A percentile compares a stretch with the other conserved stretches of the same genome.
These are phyloP conservation scores for Boletus rubroflammeus DNA, from an alignment of 768 basidiomycete genomes.

Conservation along the genomic window DNA sequence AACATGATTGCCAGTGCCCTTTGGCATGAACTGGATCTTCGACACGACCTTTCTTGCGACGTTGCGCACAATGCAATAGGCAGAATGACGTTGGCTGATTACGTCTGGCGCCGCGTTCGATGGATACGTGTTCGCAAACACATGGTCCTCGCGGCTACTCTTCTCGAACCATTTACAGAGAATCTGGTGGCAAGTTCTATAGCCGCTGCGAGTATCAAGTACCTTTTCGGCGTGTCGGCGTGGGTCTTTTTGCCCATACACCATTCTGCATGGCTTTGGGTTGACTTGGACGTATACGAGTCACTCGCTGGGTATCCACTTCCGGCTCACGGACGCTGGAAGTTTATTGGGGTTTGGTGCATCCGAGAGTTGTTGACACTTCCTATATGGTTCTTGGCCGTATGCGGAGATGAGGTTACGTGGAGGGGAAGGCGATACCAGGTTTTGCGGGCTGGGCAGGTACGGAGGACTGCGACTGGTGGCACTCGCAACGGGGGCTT, in stretches of 20 bases:
- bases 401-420: conserved; percentile 74
- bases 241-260: conserved; percentile 59
- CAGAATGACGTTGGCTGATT: conserved; percentile 80
- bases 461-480: conserved; percentile 31
- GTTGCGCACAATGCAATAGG: conserved; percentile 87
- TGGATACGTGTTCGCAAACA: conserved; percentile 97
- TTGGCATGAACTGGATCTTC: conserved; percentile 88
- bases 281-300: conserved; percentile 81
- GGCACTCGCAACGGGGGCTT: conserved; percentile 22
- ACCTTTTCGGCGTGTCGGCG: conserved; percentile 47
- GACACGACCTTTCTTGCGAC: conserved; percentile 89
- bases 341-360: conserved; percentile 76
- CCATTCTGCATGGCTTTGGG: conserved; percentile 63
- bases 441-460: conserved; percentile 72
- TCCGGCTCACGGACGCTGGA: conserved; percentile 42
- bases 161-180: conserved; percentile 93
- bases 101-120: conserved; percentile 83
- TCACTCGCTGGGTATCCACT: conserved; percentile 70
- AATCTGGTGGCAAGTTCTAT: conserved; percentile 68
- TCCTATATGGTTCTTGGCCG: conserved; percentile 83
- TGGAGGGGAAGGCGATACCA: conserved; percentile 87
- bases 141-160: conserved; percentile 84
- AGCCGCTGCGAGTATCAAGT: conserved; percentile 50
- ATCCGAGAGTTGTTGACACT: conserved; percentile 78
- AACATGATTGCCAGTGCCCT: conserved; percentile 93